Evolutionary conservation across 1,284 basidiomycete genomes (phyloP).

Genomic region (Microbotryum silenes-acaulis): DNA sequence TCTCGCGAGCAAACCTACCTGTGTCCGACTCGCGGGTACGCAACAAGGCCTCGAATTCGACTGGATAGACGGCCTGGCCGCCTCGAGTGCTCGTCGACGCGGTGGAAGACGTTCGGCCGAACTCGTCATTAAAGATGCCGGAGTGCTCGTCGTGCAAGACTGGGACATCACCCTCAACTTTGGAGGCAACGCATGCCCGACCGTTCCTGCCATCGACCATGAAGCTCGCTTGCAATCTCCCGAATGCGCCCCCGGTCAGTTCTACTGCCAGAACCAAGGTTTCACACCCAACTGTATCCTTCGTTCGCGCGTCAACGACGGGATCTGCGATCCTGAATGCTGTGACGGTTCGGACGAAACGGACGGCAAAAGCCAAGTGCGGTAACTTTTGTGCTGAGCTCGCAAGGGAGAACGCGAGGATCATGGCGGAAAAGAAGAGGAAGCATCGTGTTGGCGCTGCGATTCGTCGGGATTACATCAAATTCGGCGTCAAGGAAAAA

Average conservation of each 20-base stretch:
- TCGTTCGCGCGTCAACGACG: constrained; percentile 83
- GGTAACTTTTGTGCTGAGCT: constrained; percentile 68
- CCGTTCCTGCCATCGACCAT: constrained; percentile 17
- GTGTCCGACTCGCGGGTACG: constrained; percentile 26
- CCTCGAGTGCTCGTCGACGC: constrained; percentile 25
- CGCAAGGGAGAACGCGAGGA: constrained; percentile 61
- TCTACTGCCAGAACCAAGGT: constrained; percentile 83
- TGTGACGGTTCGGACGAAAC: constrained; percentile 96
- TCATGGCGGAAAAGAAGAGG: constrained; percentile 60
- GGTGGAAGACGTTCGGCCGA: constrained; percentile 13
- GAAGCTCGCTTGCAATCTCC: constrained; percentile 25
- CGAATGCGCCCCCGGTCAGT: constrained; percentile 41
- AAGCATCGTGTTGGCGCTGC: constrained; percentile 69
- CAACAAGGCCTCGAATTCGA: constrained; percentile 31
- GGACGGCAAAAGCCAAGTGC: constrained; percentile 58
- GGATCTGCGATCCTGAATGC: constrained; percentile 87
- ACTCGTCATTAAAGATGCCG: constrained; percentile 29
- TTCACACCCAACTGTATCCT: constrained; percentile 74
- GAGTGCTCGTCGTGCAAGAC: constrained; percentile 23
- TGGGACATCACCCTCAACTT: constrained; percentile 32
- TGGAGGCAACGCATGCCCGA: constrained; percentile 7
- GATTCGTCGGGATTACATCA: constrained; percentile 79
- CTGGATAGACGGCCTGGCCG: constrained; percentile 33
- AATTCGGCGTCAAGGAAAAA: constrained; percentile 79
- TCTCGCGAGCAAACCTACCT: constrained; percentile 52